phyloP scores from a whole-genome alignment of 2,329 filamentous ascomycete species.

The Ceratocystis destructans region DNA sequence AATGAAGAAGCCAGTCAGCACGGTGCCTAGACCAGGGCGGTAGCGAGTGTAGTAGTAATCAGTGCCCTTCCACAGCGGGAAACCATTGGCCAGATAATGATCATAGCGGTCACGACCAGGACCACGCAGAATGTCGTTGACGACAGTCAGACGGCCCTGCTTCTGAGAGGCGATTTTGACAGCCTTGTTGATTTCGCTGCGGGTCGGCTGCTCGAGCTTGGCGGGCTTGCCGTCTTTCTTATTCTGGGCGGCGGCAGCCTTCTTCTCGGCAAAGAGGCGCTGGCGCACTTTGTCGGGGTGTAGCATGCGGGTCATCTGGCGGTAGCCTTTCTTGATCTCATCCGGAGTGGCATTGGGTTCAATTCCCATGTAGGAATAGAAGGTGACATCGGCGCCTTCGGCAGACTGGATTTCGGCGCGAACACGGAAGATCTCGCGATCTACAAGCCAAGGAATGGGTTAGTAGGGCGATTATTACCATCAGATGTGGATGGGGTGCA shows the following conservation, averaged over 20 bases:
- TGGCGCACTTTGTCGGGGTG: conserved; percentile 96
- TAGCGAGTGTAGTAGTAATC: conserved; percentile 97
- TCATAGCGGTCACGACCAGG: conserved; percentile 77
- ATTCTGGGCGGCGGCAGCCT: conserved; percentile 35
- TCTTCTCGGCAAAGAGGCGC: conserved; percentile 58
- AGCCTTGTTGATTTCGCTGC: conserved; percentile 62
- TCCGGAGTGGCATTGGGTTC: conserved; percentile 60
- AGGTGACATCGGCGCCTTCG: conserved; percentile 71
- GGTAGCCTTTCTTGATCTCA: conserved; percentile 87
- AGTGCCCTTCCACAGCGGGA: conserved; percentile 91
- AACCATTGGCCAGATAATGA: conserved; percentile 83
- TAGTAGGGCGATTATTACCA: no score
- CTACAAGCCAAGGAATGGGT: conserved; percentile 32
- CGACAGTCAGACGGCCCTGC: conserved; percentile 71
- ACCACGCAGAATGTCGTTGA: conserved; percentile 74
- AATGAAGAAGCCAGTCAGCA: conserved; percentile 67
- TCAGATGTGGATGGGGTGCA: no score
- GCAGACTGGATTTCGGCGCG: conserved; percentile 67
- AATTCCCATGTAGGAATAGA: conserved; percentile 87
- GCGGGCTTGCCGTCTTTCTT: conserved; percentile 32
- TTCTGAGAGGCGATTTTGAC: conserved; percentile 70
- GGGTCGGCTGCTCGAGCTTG: conserved; percentile 57
- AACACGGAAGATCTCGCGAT: conserved; percentile 95
- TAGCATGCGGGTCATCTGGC: conserved; percentile 66
- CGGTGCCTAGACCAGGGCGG: conserved; percentile 76